Conservation (phyloP, 345 rosid genomes). For the Populus deltoides region DNA sequence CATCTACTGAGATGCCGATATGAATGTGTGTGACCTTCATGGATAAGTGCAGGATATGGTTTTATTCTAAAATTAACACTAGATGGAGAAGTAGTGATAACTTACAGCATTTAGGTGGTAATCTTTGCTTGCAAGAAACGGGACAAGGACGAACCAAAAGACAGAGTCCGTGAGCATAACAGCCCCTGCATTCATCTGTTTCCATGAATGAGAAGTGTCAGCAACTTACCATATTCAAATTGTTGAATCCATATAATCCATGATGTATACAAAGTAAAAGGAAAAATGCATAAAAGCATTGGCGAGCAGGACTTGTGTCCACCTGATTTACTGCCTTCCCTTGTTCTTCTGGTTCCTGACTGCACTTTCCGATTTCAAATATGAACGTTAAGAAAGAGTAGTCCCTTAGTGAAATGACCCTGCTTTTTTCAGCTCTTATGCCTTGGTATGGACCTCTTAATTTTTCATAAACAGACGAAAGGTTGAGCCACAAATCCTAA, state of each 20-base stretch:
- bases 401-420: background rate
- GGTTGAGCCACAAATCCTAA: background rate
- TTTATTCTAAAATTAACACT: background rate
- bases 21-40: background rate
- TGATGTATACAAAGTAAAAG: background rate
- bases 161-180: conserved; percentile 91
- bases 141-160: conserved; percentile 91
- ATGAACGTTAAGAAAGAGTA: background rate
- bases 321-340: background rate
- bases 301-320: background rate
- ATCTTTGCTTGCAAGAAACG: conserved; percentile 76
- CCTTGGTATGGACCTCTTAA: background rate
- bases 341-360: background rate
- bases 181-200: conserved; percentile 97
- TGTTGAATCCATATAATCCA: background rate
- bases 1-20: background rate
- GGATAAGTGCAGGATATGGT: background rate
- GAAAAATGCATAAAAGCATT: background rate
- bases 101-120: conserved; percentile 74
- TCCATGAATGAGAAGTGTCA: conserved; percentile 10
- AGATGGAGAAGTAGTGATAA: background rate
- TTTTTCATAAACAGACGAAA: background rate
- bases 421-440: background rate
- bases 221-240: background rate
- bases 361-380: background rate